Conservation (phyloP, 2,329 filamentous ascomycete species). For the Elsinoe arachidis region DNA sequence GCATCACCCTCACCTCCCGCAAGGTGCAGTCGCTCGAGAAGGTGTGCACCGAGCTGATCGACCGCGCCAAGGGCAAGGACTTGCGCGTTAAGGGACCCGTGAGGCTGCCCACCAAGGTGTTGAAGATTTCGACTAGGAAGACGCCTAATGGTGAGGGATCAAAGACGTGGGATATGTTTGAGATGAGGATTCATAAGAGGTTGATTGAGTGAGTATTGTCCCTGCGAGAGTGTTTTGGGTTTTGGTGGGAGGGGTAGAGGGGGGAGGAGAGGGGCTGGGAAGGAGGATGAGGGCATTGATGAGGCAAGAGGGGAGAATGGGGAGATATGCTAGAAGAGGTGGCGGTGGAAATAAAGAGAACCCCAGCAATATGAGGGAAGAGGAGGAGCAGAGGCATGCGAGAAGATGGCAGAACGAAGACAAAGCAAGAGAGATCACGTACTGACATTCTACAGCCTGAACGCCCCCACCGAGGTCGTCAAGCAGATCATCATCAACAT, state of each 20-base stretch:
- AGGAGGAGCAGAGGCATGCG: no score
- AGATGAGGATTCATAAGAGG: conserved; percentile 99
- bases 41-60: conserved; percentile 95
- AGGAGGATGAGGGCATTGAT: conserved; percentile 28
- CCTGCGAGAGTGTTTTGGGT: not conserved
- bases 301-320: not conserved
- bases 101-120: conserved; percentile 92
- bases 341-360: no score
- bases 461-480: conserved; percentile 94
- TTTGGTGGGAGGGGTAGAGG: not conserved
- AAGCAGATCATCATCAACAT: conserved; percentile 97
- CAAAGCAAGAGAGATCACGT: not conserved
- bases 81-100: conserved; percentile 97
- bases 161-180: conserved; percentile 98
- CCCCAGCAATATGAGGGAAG: no score
- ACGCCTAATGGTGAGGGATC: conserved; percentile 98
- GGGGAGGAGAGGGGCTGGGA: conserved; percentile 19
- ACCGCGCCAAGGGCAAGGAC: conserved; percentile 97
- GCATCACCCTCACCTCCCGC: conserved; percentile 92
- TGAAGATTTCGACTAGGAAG: conserved; percentile 97
- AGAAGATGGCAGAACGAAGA: no score
- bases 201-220: conserved; percentile 68
- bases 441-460: conserved; percentile 50
- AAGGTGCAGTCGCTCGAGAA: conserved; percentile 96
- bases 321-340: no score